Evolutionary conservation across 805 yeast species (phyloP).

Genomic region (Wickerhamiella siamensis): DNA sequence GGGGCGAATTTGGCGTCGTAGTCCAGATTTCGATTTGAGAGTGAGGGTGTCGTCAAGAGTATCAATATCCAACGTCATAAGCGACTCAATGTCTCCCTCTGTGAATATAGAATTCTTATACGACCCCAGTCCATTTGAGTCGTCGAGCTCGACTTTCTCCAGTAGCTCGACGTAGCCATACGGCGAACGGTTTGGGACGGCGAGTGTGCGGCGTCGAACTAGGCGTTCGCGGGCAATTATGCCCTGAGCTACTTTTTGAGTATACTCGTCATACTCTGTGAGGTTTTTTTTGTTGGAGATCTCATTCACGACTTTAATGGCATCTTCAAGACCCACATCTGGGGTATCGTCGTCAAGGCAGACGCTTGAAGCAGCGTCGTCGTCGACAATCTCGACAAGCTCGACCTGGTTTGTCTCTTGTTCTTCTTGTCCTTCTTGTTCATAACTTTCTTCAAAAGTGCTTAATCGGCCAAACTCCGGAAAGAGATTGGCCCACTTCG

Average conservation of each 20-base stretch:
- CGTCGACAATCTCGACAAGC: constrained; percentile 11
- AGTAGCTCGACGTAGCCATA: constrained; percentile 4
- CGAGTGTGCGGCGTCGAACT: constrained; percentile 6
- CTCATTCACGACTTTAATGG: constrained; percentile 14
- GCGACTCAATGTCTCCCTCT: not conserved
- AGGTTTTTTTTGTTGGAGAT: constrained; percentile 2
- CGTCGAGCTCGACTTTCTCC: constrained; percentile 6
- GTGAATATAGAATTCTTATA: not conserved
- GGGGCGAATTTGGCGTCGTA: constrained; percentile 1
- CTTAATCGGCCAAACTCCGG: not conserved
- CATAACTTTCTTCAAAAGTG: not conserved
- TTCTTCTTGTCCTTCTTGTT: not conserved
- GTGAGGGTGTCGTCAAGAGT: not conserved
- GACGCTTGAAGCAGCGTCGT: constrained; percentile 21
- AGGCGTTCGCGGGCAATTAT: constrained; percentile 10
- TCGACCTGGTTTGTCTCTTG: not conserved
- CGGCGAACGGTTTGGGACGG: constrained; percentile 4
- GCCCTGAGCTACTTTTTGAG: constrained; percentile 19
- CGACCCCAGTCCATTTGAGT: not conserved
- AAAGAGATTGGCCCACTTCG: not conserved
- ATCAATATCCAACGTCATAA: not conserved
- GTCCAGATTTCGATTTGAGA: not conserved
- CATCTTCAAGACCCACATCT: constrained; percentile 20
- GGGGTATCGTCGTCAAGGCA: constrained; percentile 19
- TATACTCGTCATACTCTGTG: constrained; percentile 21